Conservation (phyloP, 257 asterid genomes). For the Lithospermum erythrorhizon region DNA sequence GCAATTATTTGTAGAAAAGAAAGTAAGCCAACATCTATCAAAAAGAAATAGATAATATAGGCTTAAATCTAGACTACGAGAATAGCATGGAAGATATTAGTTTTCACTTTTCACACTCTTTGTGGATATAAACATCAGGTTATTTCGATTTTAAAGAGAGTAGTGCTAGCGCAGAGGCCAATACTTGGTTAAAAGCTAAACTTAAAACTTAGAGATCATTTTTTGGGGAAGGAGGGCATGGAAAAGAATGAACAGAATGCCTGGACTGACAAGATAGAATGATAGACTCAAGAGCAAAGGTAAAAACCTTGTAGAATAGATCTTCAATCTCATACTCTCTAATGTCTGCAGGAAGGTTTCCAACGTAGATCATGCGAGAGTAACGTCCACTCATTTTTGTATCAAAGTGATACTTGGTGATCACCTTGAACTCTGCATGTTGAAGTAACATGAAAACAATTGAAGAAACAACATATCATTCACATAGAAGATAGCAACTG, state of each 20-base stretch:
- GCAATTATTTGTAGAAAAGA: no score
- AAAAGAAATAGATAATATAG: not conserved
- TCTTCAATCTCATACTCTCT: slow-evolving; percentile 89
- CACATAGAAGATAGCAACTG: not conserved
- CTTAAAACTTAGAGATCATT: no score
- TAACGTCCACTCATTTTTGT: slow-evolving; percentile 89
- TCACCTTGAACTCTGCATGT: slow-evolving; percentile 26
- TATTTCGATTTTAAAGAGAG: no score
- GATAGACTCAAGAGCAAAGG: not conserved
- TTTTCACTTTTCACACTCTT: not conserved
- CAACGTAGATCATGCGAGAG: slow-evolving; percentile 91
- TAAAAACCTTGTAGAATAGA: slow-evolving; percentile 75
- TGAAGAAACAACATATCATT: slow-evolving; percentile 8
- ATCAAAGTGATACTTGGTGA: slow-evolving; percentile 14
- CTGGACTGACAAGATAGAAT: not conserved
- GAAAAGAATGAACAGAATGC: not conserved
- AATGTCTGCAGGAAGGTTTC: slow-evolving; percentile 94
- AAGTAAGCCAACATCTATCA: not conserved
- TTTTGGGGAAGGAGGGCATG: no score
- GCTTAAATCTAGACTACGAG: no score
- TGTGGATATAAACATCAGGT: no score
- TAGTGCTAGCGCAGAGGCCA: not conserved
- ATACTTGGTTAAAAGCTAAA: not conserved
- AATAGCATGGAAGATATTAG: not conserved
- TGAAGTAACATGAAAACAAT: slow-evolving; percentile 12